Evolutionary conservation across 1,284 basidiomycete species (phyloP).

Genomic region (Fomitopsis betulina): DNA sequence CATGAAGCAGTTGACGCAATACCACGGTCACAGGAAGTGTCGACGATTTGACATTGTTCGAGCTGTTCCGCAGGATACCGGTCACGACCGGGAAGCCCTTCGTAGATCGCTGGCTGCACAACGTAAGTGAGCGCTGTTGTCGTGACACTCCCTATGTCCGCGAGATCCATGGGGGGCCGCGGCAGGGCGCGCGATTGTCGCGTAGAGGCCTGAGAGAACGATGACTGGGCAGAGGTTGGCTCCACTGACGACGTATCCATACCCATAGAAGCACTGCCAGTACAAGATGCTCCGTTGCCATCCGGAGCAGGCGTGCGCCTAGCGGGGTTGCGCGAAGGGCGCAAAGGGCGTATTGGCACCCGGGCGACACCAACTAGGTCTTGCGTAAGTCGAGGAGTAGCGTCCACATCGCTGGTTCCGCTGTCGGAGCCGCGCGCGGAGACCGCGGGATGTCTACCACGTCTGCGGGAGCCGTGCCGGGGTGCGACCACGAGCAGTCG

Average conservation of each 20-base stretch:
- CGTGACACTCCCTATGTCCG: neutral
- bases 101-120: neutral
- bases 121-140: neutral
- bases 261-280: neutral
- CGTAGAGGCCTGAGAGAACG: neutral
- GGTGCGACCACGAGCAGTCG: neutral
- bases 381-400: neutral
- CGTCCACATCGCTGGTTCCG: neutral
- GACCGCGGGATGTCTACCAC: neutral
- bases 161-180: neutral
- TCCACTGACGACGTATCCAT: neutral
- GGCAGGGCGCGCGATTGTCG: neutral
- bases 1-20: neutral
- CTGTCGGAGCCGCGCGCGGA: neutral
- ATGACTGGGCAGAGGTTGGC: too few species aligned
- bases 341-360: neutral
- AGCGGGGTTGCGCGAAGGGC: neutral
- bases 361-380: neutral
- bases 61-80: neutral
- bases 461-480: neutral
- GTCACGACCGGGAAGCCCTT: neutral
- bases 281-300: neutral
- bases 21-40: neutral
- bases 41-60: neutral
- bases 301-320: constrained; percentile 1